phyloP scores from a whole-genome alignment of 108 stramenopile species.

The Cylindrotheca closterium region DNA sequence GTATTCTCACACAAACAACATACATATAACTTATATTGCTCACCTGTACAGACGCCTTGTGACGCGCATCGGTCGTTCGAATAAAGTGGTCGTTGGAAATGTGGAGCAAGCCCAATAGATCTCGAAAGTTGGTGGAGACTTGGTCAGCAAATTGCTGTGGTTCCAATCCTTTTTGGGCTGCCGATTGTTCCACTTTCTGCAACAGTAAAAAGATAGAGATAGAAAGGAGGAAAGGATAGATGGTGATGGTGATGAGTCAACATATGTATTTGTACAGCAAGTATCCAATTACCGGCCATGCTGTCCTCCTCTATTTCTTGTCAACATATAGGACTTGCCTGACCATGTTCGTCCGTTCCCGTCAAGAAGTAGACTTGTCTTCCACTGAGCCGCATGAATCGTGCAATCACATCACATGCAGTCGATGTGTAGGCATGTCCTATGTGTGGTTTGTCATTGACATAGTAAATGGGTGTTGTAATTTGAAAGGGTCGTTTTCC shows the following conservation, averaged over 20 bases:
- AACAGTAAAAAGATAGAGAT: not conserved
- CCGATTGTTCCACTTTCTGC: conserved; percentile 91
- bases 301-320: not conserved
- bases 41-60: conserved; percentile 74
- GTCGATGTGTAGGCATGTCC: conserved; percentile 98
- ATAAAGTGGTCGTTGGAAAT: conserved; percentile 89
- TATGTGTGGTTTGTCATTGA: conserved; percentile 98
- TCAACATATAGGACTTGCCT: conserved; percentile 36
- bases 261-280: no score
- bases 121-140: conserved; percentile 79
- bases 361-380: conserved; percentile 91
- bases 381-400: conserved; percentile 92
- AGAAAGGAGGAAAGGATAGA: not conserved
- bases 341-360: conserved; percentile 98
- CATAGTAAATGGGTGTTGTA: conserved; percentile 98
- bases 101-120: conserved; percentile 74
- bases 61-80: conserved; percentile 87
- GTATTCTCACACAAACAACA: not conserved
- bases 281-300: not conserved
- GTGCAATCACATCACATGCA: conserved; percentile 94
- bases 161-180: conserved; percentile 60
- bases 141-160: conserved; percentile 86
- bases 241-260: no score
- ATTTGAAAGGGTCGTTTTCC: conserved; percentile 86
- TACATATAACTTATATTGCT: conserved; percentile 10